These are phyloP conservation scores for Entomortierella chlamydospora DNA, from an alignment of 192 early-diverging fungal genomes.

Conservation along the genomic window DNA sequence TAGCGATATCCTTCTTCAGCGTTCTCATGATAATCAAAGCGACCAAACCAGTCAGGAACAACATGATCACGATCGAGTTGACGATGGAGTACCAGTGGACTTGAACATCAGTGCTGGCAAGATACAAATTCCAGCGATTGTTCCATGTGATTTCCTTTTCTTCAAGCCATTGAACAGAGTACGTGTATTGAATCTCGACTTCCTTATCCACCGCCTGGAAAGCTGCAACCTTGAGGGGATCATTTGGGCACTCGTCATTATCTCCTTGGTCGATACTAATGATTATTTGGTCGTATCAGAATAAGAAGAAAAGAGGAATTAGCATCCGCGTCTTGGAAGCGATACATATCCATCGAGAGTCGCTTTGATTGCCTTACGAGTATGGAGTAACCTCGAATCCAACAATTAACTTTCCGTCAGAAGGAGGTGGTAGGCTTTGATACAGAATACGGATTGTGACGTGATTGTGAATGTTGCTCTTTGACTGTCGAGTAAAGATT, in stretches of 20 bases:
- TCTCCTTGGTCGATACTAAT: constrained; percentile 37
- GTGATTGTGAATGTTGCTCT: constrained; percentile 75
- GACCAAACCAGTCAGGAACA: constrained; percentile 75
- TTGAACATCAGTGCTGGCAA: constrained; percentile 60
- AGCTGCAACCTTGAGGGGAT: constrained; percentile 45
- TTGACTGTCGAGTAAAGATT: no score
- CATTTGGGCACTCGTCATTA: constrained; percentile 31
- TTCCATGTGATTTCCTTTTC: constrained; percentile 61
- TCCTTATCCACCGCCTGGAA: constrained; percentile 51
- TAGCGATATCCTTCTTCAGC: constrained; percentile 68
- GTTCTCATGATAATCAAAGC: constrained; percentile 77
- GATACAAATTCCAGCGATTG: constrained; percentile 76
- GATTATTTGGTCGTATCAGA: no score
- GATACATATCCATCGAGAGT: no score
- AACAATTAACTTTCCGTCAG: constrained; percentile 63
- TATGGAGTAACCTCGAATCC: constrained; percentile 80
- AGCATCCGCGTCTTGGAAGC: no score
- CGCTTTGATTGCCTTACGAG: constrained; percentile 55
- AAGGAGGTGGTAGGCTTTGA: constrained; percentile 45
- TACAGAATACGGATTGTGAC: constrained; percentile 71
- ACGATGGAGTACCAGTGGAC: constrained; percentile 78
- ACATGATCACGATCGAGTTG: constrained; percentile 73
- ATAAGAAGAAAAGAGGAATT: not conserved
- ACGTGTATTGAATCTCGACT: constrained; percentile 67
- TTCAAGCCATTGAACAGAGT: constrained; percentile 80